Conservation (phyloP, 371 early-diverging fungal species). For the Actinomucor elegans region DNA sequence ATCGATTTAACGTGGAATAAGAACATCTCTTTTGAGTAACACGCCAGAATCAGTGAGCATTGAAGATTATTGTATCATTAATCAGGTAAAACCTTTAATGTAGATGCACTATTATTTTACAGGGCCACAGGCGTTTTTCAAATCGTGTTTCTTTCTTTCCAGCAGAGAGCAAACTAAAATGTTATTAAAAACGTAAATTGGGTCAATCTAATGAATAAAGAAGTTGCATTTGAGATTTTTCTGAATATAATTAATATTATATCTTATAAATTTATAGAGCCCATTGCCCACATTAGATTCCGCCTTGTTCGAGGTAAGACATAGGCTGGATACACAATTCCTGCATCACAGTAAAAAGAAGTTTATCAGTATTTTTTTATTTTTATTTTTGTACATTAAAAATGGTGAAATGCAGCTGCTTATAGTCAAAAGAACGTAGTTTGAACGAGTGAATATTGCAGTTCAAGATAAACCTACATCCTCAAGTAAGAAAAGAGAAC, state of each 20-base stretch:
- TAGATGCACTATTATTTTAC: neutral
- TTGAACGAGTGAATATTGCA: too few species aligned
- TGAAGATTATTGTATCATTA: neutral
- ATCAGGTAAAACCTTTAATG: too few species aligned
- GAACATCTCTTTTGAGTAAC: neutral
- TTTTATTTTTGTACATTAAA: too few species aligned
- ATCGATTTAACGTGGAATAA: neutral
- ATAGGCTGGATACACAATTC: neutral
- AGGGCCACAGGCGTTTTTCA: neutral
- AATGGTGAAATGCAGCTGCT: neutral
- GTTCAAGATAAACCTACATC: too few species aligned
- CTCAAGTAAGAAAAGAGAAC: too few species aligned
- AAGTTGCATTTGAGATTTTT: neutral
- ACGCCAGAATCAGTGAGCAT: neutral
- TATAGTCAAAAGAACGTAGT: neutral
- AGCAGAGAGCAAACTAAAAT: too few species aligned
- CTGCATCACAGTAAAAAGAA: too few species aligned
- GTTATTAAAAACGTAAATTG: neutral
- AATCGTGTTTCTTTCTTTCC: neutral
- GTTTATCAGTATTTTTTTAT: too few species aligned
- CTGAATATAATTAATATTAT: neutral
- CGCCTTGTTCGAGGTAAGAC: neutral
- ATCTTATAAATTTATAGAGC: neutral
- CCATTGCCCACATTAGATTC: neutral
- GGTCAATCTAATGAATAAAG: neutral